phyloP scores from a whole-genome alignment of 495 filamentous ascomycete species.

The Aspergillus avenaceus region DNA sequence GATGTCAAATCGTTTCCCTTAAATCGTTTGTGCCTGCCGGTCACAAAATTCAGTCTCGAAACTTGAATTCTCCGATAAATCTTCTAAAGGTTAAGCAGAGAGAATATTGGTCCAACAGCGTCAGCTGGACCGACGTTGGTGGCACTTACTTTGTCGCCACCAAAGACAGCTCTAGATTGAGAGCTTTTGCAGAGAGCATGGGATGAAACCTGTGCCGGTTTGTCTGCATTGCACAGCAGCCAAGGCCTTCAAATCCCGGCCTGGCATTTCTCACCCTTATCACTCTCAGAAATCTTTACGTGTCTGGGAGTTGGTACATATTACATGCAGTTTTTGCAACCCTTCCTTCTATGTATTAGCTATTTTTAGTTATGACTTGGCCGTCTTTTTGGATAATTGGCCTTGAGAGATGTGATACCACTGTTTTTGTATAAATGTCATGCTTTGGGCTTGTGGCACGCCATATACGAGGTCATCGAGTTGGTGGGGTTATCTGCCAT shows the following conservation, averaged over 20 bases:
- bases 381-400: neutral
- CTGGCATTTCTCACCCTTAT: neutral
- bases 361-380: neutral
- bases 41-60: conserved; percentile 64
- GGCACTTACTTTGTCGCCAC: conserved; percentile 86
- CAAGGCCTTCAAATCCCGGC: neutral
- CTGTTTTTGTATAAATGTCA: conserved; percentile 8
- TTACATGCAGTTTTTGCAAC: neutral
- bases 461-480: neutral
- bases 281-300: conserved; percentile 2
- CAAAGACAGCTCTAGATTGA: conserved; percentile 62
- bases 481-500: neutral
- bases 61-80: conserved; percentile 71
- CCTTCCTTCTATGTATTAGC: neutral
- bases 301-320: conserved; percentile 3
- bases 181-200: conserved; percentile 40
- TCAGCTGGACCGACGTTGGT: conserved; percentile 85
- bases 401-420: conserved; percentile 20
- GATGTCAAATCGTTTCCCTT: conserved; percentile 79
- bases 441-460: neutral
- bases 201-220: conserved; percentile 11
- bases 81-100: conserved; percentile 69
- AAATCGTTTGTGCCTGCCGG: conserved; percentile 74
- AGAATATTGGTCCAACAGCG: conserved; percentile 74
- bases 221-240: neutral